Base-by-base conservation (phyloP, 148 eudicot genomes). In the Beta vulgaris region DNA sequence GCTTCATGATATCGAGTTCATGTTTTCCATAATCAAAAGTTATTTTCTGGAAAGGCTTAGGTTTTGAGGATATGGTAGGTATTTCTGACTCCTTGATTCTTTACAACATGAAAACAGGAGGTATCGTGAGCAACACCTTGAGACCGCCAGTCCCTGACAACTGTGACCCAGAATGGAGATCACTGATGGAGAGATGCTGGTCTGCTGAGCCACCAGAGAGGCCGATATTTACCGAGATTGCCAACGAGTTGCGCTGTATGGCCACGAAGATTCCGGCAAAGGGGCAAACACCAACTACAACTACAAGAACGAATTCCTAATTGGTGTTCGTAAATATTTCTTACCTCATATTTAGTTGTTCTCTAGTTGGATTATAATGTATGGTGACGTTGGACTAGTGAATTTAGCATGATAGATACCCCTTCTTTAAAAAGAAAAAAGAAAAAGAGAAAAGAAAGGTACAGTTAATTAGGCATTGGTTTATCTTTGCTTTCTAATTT, bases 141-240 rank as follows among this genome's bases (percentile, higher is more conserved):
- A 84, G 98, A 55, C 98, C 98, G 13, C 78, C 71, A 8, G 88
- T 94, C 67, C 97, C 97, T 3, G 97, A 87, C 43, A 68, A 79
- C 1, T 94, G 98, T 70, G 96, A 92, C 65, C 86, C 90, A 0
- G 91, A 87, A 13, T 94, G 98, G 98, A 90, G 80, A 83, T 80
- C 84, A 23, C 69, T 94, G 37, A 94, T 92, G 98, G 96, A 91
- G 86, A 89, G 90, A 79, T 94, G 97, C 75, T 94, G 98, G 98
- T 85, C 93, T 8, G 81, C 98, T 0, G 97, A 94, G 82, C 89
- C 97, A 77, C 70, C 86, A 2, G 93, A 90, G 63, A 89, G 98
- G 80, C 98, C 92, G 0, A 85, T 74, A 73, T 94, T 94, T 82
- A 90, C 96, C 0, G 93, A 90, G 79, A 86, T 92, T 32, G 96